phyloP scores from a whole-genome alignment of 1,139 yeast species.

The Geotrichum bryndzae region DNA sequence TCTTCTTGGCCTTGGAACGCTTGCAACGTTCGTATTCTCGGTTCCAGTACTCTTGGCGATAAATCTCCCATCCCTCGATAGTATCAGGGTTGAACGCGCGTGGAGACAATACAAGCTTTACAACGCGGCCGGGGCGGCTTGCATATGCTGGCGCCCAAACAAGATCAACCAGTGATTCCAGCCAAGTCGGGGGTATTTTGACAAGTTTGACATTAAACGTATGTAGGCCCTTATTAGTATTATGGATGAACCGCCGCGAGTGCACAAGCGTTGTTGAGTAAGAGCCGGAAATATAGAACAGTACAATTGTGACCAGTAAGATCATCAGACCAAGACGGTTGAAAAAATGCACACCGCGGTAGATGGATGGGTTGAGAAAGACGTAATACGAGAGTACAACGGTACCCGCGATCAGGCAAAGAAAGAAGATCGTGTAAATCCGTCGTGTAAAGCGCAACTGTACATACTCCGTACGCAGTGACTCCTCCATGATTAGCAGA shows the following conservation, averaged over 20 bases:
- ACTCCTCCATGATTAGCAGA: slow-evolving; percentile 75
- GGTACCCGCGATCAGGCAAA: slow-evolving; percentile 39
- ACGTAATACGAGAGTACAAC: slow-evolving; percentile 32
- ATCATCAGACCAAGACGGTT: slow-evolving; percentile 61
- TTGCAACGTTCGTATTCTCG: slow-evolving; percentile 64
- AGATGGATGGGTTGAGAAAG: slow-evolving; percentile 33
- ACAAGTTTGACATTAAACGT: slow-evolving; percentile 76
- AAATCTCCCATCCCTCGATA: slow-evolving; percentile 92
- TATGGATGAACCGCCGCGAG: slow-evolving; percentile 69
- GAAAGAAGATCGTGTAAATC: slow-evolving; percentile 67
- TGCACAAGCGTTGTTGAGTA: slow-evolving; percentile 76
- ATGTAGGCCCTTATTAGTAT: slow-evolving; percentile 81
- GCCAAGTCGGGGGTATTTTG: slow-evolving; percentile 55
- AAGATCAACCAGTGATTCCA: slow-evolving; percentile 38
- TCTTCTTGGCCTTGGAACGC: neutral
- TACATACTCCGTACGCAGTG: slow-evolving; percentile 71
- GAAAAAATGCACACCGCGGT: slow-evolving; percentile 33
- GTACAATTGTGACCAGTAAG: slow-evolving; percentile 58
- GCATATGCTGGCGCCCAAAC: slow-evolving; percentile 28
- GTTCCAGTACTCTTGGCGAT: slow-evolving; percentile 89
- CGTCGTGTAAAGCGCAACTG: slow-evolving; percentile 64
- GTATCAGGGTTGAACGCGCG: slow-evolving; percentile 75
- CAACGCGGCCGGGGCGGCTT: slow-evolving; percentile 30
- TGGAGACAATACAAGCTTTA: slow-evolving; percentile 73
- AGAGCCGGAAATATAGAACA: slow-evolving; percentile 85